Evolutionary conservation across 345 rosid species (phyloP).

Genomic region (Kernera saxatilis): DNA sequence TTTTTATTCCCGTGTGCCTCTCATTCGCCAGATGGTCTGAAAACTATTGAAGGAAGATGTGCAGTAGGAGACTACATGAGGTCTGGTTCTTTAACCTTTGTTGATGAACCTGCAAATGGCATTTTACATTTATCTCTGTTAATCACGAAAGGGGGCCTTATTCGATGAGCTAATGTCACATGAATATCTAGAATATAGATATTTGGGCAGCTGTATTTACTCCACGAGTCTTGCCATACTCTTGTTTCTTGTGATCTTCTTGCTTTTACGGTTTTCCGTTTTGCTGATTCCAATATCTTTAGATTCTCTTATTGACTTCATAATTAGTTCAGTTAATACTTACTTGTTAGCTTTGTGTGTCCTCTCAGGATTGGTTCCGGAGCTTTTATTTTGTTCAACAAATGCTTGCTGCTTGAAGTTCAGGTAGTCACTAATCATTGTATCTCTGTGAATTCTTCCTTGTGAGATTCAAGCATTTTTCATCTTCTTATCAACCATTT

Average conservation of each 20-base stretch:
- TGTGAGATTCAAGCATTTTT: neutral
- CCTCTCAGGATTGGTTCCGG: constrained; percentile 51
- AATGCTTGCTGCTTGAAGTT: constrained; percentile 63
- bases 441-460: neutral
- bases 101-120: neutral
- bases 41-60: constrained; percentile 83
- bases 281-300: neutral
- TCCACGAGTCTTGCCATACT: too few species aligned
- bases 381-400: constrained; percentile 53
- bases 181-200: neutral
- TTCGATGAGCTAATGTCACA: neutral
- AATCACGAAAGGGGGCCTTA: neutral
- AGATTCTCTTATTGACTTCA: too few species aligned
- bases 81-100: constrained; percentile 24
- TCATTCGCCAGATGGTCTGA: constrained; percentile 51
- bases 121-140: neutral
- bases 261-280: too few species aligned
- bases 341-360: neutral
- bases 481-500: neutral
- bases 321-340: too few species aligned
- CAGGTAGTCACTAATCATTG: constrained; percentile 40
- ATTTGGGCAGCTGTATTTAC: neutral
- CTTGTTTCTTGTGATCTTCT: too few species aligned
- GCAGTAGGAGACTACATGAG: constrained; percentile 59
- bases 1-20: neutral